Conservation (phyloP, 805 yeast genomes). For the Cyberlindnera veronae region DNA sequence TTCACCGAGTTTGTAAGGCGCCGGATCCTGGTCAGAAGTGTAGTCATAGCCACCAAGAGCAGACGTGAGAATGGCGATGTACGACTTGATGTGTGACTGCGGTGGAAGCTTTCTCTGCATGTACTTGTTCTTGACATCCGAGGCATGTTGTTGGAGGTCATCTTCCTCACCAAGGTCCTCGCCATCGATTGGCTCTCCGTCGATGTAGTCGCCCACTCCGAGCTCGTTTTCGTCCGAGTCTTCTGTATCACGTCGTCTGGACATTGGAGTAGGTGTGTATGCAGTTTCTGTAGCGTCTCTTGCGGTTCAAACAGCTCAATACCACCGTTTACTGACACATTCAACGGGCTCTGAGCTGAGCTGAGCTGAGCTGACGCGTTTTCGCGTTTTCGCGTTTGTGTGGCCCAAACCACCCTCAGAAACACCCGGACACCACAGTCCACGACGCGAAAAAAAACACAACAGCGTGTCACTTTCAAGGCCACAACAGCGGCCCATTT, state of each 20-base stretch:
- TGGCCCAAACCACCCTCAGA: too few species aligned
- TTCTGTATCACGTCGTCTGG: too few species aligned
- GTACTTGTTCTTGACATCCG: neutral
- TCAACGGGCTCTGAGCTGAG: too few species aligned
- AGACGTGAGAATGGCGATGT: constrained; percentile 75
- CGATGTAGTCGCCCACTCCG: constrained; percentile 10
- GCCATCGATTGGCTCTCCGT: constrained; percentile 17
- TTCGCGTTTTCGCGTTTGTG: too few species aligned
- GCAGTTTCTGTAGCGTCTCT: too few species aligned
- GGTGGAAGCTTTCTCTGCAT: constrained; percentile 9
- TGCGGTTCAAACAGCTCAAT: too few species aligned
- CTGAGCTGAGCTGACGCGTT: neutral
- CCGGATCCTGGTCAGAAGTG: constrained; percentile 40
- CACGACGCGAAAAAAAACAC: constrained; percentile 9
- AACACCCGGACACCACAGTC: constrained; percentile 1
- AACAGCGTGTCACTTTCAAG: constrained; percentile 15
- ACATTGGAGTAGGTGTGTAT: too few species aligned
- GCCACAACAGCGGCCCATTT: neutral
- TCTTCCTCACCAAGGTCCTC: constrained; percentile 8
- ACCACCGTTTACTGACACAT: too few species aligned
- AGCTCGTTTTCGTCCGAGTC: constrained; percentile 2
- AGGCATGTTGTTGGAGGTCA: neutral
- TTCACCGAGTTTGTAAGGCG: constrained; percentile 76
- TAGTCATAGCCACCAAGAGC: constrained; percentile 91
- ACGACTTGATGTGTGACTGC: constrained; percentile 44